Evolutionary conservation across 305 asterid species (phyloP), one percentile per base, ranked within the genome.

Genomic region (Stenogyne calaminthoides): DNA sequence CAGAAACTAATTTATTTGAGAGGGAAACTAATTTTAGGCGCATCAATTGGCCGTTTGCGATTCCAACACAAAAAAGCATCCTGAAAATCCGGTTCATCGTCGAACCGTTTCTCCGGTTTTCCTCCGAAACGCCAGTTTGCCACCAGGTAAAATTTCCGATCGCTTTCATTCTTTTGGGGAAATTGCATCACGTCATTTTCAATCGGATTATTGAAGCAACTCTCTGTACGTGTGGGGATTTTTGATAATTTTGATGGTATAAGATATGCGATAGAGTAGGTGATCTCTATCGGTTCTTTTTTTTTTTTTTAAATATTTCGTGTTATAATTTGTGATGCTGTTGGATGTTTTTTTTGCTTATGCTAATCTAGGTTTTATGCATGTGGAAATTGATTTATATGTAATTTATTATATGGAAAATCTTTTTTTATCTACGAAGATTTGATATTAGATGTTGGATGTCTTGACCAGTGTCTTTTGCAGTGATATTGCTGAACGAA

Each of bases 141-240:
- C 49, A 72, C 64, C 68, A 70, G 82, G 80, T 80, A 40, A 61
- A n/a, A 22, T 70, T 52, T 9, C 61, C 76, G 72, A 70, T 77
- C 66, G 63, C 56, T 47, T 63, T 51, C 27, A 44, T 37, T 66
- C 42, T 32, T 59, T 5, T 4, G 52, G 40, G 15, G 20, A 22
- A 67, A n/a, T 42, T 69, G 73, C 55, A 42, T 42, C 3, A n/a
- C 29, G 39, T 63, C 34, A 20, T 63, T 59, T 58, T 37, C 25
- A 32, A 6, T 40, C 36, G 36, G 44, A 19, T 39, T 73, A 54
- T 2, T 29, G 8, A 58, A 49, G 68, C 59, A 20, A 19, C 63
- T 70, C 42, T 39, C 19, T 67, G 52, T 15, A 72, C 37, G 12
- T 40, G 58, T 52, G 25, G 18, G 64, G 7, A 49, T 65, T 36